phyloP scores from a whole-genome alignment of 2,329 filamentous ascomycete genomes.

The Daldinia eschscholtzii region DNA sequence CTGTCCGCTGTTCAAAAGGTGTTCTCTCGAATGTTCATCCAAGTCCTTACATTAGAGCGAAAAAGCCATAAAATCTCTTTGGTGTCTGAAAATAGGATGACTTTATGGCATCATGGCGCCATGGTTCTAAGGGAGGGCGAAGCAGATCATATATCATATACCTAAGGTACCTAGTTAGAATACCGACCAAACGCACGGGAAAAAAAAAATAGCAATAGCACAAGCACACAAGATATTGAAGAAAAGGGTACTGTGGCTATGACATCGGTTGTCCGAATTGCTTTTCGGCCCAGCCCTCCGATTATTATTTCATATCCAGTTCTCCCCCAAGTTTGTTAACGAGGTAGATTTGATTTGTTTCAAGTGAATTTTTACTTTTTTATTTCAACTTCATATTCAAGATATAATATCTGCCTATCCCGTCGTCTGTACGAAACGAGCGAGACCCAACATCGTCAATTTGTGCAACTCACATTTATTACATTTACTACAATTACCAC shows the following conservation, averaged over 20 bases:
- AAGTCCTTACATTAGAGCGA: slow-evolving; percentile 12
- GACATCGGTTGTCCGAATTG: slow-evolving; percentile 12
- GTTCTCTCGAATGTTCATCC: slow-evolving; percentile 24
- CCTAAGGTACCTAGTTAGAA: slow-evolving; percentile 3
- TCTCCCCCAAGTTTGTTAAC: slow-evolving; percentile 23
- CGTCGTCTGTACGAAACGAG: slow-evolving; percentile 12
- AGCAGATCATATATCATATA: slow-evolving; percentile 33
- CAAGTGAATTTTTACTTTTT: not conserved
- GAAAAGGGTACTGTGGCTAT: slow-evolving; percentile 35
- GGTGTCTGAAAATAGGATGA: slow-evolving; percentile 28
- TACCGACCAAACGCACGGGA: slow-evolving; percentile 22
- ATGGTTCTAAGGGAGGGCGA: slow-evolving; percentile 31
- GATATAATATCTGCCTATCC: not conserved
- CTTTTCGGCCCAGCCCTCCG: slow-evolving; percentile 27
- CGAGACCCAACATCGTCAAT: slow-evolving; percentile 3
- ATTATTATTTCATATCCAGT: slow-evolving; percentile 35
- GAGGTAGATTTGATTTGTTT: slow-evolving; percentile 1
- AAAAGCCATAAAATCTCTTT: slow-evolving; percentile 19
- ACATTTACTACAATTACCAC: not conserved
- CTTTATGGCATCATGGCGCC: slow-evolving; percentile 11
- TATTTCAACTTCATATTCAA: slow-evolving; percentile 18
- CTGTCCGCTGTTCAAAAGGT: slow-evolving; percentile 16
- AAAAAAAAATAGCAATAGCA: slow-evolving; percentile 28
- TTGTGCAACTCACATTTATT: slow-evolving; percentile 24
- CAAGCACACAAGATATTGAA: slow-evolving; percentile 10